Base-by-base conservation (phyloP, 2,329 filamentous ascomycete species). In the Coleophoma cylindrospora region DNA sequence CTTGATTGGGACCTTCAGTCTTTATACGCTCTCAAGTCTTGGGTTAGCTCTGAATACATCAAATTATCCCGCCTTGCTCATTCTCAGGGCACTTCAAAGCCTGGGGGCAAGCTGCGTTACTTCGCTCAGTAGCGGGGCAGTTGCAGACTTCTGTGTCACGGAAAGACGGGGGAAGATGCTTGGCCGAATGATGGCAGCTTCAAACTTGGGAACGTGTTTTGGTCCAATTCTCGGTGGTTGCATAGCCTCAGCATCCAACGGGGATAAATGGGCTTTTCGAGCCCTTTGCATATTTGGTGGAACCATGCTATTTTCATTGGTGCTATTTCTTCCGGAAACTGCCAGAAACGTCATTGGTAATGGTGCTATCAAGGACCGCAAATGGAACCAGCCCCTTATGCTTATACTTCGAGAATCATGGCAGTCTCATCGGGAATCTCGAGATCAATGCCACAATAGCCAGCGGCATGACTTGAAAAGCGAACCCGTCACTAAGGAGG, bases 121-220 rank as follows among this genome's bases (percentile, higher is more conserved):
- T 4, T 83, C 86, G 0, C 71, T 91, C 1, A 80, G 79, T 0
- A 84, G 79, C 49, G 87, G 81, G 2, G 79, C 89, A 2, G 77
- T 90, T 9, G 82, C 84, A 0, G 87, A 91, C 57, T 74, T 89
- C 5, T 74, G 38, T 19, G 38, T 41, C 10, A 13, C 13, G 13
- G 19, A 17, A 13, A 17, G 19, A 19, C 12, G 38, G 17, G 38
- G 38, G 19, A 19, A 17, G 17, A 41, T 41, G 38, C 13, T 41
- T n/a, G 17, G 38, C 13, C 38, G 13, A n/a, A 17, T 41, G 13
- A 41, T 41, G 38, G 17, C 11, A 14, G 38, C 38, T 14, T n/a
- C 38, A 11, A 41, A 41, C 17, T 17, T 41, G 11, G 38, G 38
- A 11, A 41, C 38, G 11, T 41, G 38, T 19, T n/a, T 41, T 41